Evolutionary conservation across 352 stramenopile genomes (phyloP).

Genomic region (Globisporangium takayamanum): DNA sequence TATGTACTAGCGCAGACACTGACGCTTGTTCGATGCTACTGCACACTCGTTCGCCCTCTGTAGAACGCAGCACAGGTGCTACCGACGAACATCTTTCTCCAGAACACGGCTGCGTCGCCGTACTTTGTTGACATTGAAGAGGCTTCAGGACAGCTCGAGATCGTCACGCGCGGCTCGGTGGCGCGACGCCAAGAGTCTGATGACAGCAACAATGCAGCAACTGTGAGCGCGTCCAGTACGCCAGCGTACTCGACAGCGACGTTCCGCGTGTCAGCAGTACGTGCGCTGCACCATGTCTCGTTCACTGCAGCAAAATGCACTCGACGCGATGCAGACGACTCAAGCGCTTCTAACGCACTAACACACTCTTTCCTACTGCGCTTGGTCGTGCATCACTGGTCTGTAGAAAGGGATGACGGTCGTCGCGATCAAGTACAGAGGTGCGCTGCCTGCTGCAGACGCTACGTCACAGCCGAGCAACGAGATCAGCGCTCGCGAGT

Average conservation of each 20-base stretch:
- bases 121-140: conserved; percentile 63
- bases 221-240: background rate
- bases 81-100: conserved; percentile 70
- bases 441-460: background rate
- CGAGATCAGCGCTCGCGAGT: background rate
- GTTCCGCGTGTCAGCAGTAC: conserved; percentile 42
- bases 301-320: background rate
- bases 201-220: background rate
- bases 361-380: background rate
- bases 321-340: background rate
- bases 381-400: background rate
- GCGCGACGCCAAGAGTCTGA: background rate
- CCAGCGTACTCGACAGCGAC: conserved; percentile 11
- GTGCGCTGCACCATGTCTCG: background rate
- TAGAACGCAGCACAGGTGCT: conserved; percentile 33
- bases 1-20: background rate
- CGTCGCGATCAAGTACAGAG: conserved; percentile 55
- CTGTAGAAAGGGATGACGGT: conserved; percentile 70
- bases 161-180: conserved; percentile 38
- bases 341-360: background rate
- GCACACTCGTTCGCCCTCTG: background rate
- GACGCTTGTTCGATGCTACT: background rate
- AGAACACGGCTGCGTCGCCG: conserved; percentile 55
- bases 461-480: background rate
- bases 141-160: conserved; percentile 40